Evolutionary conservation across 768 basidiomycete genomes (phyloP).

Genomic region (Kwoniella europaea): DNA sequence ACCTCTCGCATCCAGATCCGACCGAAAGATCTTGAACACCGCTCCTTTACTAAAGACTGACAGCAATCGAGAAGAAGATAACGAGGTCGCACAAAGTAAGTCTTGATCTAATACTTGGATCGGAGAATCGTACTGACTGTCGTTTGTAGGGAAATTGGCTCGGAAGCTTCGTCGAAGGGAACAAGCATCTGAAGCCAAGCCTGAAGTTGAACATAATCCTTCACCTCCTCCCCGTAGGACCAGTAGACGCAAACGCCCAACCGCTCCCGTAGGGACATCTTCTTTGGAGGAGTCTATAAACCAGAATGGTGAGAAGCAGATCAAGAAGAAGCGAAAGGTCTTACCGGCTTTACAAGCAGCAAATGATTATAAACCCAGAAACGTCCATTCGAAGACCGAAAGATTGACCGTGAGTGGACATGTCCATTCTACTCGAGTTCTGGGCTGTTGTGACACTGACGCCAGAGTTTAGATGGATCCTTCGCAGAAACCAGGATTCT

Average conservation of each 20-base stretch:
- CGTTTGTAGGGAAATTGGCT: conserved; percentile 22
- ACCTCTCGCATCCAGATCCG: not conserved
- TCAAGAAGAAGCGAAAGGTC: not conserved
- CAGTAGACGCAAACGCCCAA: not conserved
- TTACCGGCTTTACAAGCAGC: not conserved
- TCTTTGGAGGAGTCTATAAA: not conserved
- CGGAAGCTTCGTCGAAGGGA: conserved; percentile 36
- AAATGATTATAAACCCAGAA: conserved; percentile 8
- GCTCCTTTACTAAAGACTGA: too few relatives aligned
- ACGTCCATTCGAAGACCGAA: not conserved
- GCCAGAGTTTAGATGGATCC: not conserved
- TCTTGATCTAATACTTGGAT: not conserved
- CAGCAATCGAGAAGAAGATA: not conserved
- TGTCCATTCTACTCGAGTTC: not conserved
- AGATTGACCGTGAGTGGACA: conserved; percentile 15
- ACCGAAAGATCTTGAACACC: not conserved
- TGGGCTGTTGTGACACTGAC: not conserved
- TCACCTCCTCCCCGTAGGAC: not conserved
- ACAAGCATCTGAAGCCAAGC: conserved; percentile 33
- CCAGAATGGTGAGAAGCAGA: not conserved
- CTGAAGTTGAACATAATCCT: conserved; percentile 17
- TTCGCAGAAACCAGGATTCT: conserved; percentile 3
- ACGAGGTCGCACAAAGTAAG: conserved; percentile 12
- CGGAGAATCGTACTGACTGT: not conserved
- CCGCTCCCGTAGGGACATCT: too few relatives aligned